phyloP scores from a whole-genome alignment of 2,329 filamentous ascomycete genomes.

The Anisogramma anomala region DNA sequence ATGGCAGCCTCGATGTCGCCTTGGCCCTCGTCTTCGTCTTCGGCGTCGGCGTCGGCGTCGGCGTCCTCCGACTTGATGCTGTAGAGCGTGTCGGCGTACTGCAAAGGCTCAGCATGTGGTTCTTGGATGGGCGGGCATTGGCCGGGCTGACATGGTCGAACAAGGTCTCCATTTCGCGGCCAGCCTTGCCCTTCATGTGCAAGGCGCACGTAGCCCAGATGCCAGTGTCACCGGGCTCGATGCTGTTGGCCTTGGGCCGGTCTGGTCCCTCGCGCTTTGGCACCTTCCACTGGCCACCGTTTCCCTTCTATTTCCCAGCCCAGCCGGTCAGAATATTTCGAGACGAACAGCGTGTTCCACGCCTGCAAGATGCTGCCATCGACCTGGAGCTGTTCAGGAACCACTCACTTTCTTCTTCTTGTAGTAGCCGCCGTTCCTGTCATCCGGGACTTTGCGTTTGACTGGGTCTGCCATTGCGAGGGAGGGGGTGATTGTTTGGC shows the following conservation, averaged over 20 bases:
- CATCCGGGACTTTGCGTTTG: slow-evolving; percentile 8
- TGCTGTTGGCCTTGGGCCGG: slow-evolving; percentile 29
- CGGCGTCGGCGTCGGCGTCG: slow-evolving; percentile 26
- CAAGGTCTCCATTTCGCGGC: slow-evolving; percentile 53
- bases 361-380: background rate
- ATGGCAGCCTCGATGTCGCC: slow-evolving; percentile 66
- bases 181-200: slow-evolving; percentile 58
- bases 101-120: slow-evolving; percentile 10
- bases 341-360: background rate
- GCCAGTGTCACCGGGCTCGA: slow-evolving; percentile 59
- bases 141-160: slow-evolving; percentile 48
- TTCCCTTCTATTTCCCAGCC: slow-evolving; percentile 40
- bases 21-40: slow-evolving; percentile 33
- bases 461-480: slow-evolving; percentile 9
- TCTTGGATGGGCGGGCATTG: background rate
- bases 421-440: background rate
- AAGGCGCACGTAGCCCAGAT: slow-evolving; percentile 71
- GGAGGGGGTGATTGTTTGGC: no score
- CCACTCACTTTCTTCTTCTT: slow-evolving; percentile 11
- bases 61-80: slow-evolving; percentile 33
- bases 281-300: slow-evolving; percentile 49
- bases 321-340: background rate
- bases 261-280: slow-evolving; percentile 40
- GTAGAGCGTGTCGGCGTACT: slow-evolving; percentile 58
- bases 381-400: background rate